Conservation (phyloP, 345 rosid species). For the Erodium maritimum region DNA sequence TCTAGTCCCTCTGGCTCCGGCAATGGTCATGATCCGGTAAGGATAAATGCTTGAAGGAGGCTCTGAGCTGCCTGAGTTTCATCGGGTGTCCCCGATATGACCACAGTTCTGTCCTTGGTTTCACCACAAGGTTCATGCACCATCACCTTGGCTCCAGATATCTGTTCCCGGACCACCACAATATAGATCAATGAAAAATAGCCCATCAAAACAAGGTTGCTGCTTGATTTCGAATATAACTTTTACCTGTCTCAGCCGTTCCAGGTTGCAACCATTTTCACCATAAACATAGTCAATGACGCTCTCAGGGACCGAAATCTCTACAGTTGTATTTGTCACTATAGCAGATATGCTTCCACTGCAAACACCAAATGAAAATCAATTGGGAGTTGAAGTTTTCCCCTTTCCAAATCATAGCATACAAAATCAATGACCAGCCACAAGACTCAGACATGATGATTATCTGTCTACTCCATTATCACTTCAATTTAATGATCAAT, state of each 20-base stretch:
- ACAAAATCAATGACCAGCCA: background rate
- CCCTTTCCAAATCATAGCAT: too few species aligned
- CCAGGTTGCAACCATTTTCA: constrained; percentile 66
- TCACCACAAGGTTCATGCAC: constrained; percentile 71
- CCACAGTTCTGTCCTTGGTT: constrained; percentile 66
- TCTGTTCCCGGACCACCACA: constrained; percentile 37
- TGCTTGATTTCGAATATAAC: too few species aligned
- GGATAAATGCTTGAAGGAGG: constrained; percentile 90
- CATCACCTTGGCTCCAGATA: constrained; percentile 87
- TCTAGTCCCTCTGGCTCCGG: too few species aligned
- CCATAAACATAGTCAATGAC: constrained; percentile 74
- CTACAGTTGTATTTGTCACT: constrained; percentile 80
- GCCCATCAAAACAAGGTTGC: too few species aligned
- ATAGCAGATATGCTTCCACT: constrained; percentile 74
- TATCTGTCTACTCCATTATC: too few species aligned
- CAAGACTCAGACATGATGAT: too few species aligned
- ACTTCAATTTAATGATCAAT: too few species aligned
- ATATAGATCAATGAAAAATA: background rate
- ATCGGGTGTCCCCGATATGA: constrained; percentile 92
- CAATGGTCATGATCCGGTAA: constrained; percentile 37
- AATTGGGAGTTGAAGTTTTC: background rate
- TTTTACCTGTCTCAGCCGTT: constrained; percentile 66
- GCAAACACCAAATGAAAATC: constrained; percentile 14
- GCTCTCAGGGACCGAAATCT: constrained; percentile 61
- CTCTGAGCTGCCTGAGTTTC: constrained; percentile 94